Conservation (phyloP, 1,284 basidiomycete species). For the Ganoderma multipileum region DNA sequence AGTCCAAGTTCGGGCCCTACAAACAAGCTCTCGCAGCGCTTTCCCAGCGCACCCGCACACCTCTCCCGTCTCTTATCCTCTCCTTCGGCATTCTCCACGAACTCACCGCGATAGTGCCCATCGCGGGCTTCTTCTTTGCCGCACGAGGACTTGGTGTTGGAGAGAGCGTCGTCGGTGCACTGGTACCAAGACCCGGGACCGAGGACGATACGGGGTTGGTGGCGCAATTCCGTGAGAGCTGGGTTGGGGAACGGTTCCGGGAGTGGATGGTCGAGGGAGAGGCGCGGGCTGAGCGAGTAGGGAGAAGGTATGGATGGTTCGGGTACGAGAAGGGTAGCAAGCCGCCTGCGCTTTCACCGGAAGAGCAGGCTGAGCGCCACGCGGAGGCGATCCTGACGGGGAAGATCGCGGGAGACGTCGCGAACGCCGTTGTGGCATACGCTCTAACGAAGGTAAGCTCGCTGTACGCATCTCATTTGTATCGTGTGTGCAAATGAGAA, state of each 20-base stretch:
- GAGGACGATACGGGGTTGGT: background rate
- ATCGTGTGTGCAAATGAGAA: background rate
- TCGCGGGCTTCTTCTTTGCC: conserved; percentile 78
- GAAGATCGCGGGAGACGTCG: conserved; percentile 70
- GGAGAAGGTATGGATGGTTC: conserved; percentile 81
- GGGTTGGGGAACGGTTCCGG: conserved; percentile 50
- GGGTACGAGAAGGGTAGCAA: conserved; percentile 70
- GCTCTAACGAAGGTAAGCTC: conserved; percentile 78
- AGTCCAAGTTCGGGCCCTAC: conserved; percentile 49
- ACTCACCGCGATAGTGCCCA: conserved; percentile 82
- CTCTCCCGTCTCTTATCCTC: conserved; percentile 77
- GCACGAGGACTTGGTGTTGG: conserved; percentile 78
- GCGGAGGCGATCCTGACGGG: conserved; percentile 25
- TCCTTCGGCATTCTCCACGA: conserved; percentile 91
- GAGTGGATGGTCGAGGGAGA: conserved; percentile 81
- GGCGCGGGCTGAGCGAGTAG: conserved; percentile 73
- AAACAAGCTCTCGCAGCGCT: conserved; percentile 59
- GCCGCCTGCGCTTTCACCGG: conserved; percentile 19
- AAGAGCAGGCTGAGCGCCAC: conserved; percentile 14
- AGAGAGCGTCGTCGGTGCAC: conserved; percentile 61
- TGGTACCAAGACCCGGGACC: conserved; percentile 24
- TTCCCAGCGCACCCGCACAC: conserved; percentile 70
- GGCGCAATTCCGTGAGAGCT: conserved; percentile 35
- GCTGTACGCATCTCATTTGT: no score
- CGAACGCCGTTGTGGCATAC: conserved; percentile 86